A percentile compares a stretch with the other conserved stretches of the same genome.
phyloP scores from a whole-genome alignment of 2,329 filamentous ascomycete genomes.

The Ophiocordyceps sinensis region DNA sequence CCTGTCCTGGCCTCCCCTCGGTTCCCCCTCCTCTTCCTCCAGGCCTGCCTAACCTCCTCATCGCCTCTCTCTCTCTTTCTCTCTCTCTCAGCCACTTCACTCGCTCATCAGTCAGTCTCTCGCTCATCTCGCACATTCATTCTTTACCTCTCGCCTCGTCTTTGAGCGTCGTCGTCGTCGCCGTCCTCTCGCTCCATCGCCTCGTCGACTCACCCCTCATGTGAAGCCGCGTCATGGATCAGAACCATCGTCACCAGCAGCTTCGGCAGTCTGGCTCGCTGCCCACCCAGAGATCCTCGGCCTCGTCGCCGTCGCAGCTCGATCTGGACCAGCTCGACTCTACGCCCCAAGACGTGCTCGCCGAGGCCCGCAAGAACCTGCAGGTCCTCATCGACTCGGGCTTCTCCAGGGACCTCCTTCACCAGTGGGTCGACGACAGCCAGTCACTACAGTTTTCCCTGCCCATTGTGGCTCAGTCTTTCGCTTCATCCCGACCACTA shows the following conservation, averaged over 20 bases:
- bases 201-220: slow-evolving; percentile 9
- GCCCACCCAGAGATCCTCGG: slow-evolving; percentile 6
- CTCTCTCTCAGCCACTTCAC: slow-evolving; percentile 5
- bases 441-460: slow-evolving; percentile 18
- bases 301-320: slow-evolving; percentile 7
- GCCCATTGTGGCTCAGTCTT: slow-evolving; percentile 4
- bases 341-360: slow-evolving; percentile 27
- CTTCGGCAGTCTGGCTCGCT: slow-evolving; percentile 12
- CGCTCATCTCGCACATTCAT: background rate
- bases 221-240: slow-evolving; percentile 18
- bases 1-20: slow-evolving; percentile 1
- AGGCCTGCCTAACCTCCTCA: background rate
- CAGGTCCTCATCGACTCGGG: slow-evolving; percentile 31
- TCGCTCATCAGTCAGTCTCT: slow-evolving; percentile 4
- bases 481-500: slow-evolving; percentile 5
- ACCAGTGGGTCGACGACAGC: slow-evolving; percentile 25
- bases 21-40: background rate
- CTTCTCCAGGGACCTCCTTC: slow-evolving; percentile 26
- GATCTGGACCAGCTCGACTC: slow-evolving; percentile 15
- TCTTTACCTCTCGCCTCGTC: background rate
- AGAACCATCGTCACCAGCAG: slow-evolving; percentile 13
- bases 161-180: slow-evolving; percentile 3
- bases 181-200: slow-evolving; percentile 4
- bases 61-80: background rate
- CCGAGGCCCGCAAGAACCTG: slow-evolving; percentile 29